These are phyloP conservation scores for Carex arenaria DNA, from an alignment of 202 grass and related monocot genomes.

Conservation along the genomic window DNA sequence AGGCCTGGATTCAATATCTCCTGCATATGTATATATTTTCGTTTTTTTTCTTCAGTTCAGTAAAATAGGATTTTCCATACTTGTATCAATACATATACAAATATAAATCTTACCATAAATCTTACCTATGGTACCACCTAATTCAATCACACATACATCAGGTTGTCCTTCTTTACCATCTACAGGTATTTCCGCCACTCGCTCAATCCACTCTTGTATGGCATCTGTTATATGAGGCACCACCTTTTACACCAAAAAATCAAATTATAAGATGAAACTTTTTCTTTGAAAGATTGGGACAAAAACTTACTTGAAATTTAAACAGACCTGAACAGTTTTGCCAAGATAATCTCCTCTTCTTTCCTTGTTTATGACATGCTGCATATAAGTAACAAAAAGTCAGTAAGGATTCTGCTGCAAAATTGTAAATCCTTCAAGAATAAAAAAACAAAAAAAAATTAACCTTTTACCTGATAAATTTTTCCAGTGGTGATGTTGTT, in stretches of 20 bases:
- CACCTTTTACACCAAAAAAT: constrained; percentile 45
- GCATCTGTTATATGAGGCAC: constrained; percentile 95
- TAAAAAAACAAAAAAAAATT: constrained; percentile 13
- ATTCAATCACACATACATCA: constrained; percentile 96
- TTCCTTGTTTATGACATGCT: constrained; percentile 87
- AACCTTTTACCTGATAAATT: constrained; percentile 81
- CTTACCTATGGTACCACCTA: constrained; percentile 95
- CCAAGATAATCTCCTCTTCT: constrained; percentile 90
- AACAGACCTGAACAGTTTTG: constrained; percentile 83
- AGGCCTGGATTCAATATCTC: constrained; percentile 44
- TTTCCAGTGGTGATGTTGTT: constrained; percentile 98
- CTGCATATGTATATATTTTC: constrained; percentile 18
- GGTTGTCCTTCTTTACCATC: constrained; percentile 72
- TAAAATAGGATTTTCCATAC: background rate
- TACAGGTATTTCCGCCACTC: constrained; percentile 68
- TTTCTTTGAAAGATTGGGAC: constrained; percentile 4
- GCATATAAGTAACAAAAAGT: background rate
- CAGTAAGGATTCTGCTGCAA: background rate
- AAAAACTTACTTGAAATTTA: background rate
- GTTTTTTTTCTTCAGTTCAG: background rate
- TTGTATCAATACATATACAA: background rate
- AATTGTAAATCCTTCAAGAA: constrained; percentile 10
- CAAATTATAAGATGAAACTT: background rate
- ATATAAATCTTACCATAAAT: constrained; percentile 39
- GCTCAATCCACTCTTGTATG: constrained; percentile 95